These are phyloP conservation scores for Globisporangium nagaii DNA, from an alignment of 352 stramenopile species.

Conservation along the genomic window DNA sequence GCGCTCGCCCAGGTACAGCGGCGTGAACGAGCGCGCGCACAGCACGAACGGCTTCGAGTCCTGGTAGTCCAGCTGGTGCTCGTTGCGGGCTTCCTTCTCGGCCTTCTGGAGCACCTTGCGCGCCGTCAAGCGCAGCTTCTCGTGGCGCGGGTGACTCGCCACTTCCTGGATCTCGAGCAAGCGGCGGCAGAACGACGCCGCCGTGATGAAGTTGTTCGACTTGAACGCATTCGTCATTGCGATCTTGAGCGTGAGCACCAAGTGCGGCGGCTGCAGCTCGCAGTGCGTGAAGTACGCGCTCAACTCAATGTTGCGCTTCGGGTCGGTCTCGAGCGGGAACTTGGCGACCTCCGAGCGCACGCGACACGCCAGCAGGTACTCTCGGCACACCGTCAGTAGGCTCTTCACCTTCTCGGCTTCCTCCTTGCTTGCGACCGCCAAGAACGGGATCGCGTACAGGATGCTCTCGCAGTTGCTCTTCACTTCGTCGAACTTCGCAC, in stretches of 20 bases:
- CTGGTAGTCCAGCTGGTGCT: constrained; percentile 97
- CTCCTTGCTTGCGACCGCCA: constrained; percentile 90
- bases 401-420: constrained; percentile 94
- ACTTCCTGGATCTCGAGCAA: constrained; percentile 98
- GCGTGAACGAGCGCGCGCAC: constrained; percentile 92
- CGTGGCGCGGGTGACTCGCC: constrained; percentile 77
- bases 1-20: constrained; percentile 92
- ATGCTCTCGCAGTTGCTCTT: constrained; percentile 91
- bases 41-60: constrained; percentile 96
- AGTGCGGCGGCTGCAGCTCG: constrained; percentile 96
- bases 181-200: constrained; percentile 97
- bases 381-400: constrained; percentile 93
- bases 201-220: constrained; percentile 99
- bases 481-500: constrained; percentile 98
- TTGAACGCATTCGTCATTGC: constrained; percentile 99
- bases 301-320: constrained; percentile 94
- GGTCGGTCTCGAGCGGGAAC: constrained; percentile 60
- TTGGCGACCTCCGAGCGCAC: constrained; percentile 89
- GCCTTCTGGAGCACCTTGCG: constrained; percentile 98
- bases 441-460: constrained; percentile 93
- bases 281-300: constrained; percentile 99
- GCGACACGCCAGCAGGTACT: constrained; percentile 98
- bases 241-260: constrained; percentile 97
- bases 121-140: constrained; percentile 94
- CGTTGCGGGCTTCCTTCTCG: constrained; percentile 98